Evolutionary conservation across 1,284 basidiomycete genomes (phyloP), one percentile per base, ranked within the genome.

Genomic region (Ustilago shanxiensis): DNA sequence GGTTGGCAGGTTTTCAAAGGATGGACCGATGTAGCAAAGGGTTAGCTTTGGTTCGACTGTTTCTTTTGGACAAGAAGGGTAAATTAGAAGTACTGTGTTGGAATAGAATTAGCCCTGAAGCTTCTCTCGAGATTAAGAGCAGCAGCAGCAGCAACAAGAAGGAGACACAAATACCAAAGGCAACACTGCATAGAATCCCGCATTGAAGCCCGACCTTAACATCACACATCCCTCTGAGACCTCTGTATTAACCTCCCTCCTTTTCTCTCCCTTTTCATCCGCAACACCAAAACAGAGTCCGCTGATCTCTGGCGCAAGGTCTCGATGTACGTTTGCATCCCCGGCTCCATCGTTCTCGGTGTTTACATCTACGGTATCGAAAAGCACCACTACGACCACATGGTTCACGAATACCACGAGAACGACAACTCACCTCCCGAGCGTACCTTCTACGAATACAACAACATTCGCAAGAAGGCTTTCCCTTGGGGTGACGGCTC

Each of bases 341-440:
- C 82, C 14, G 77, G 77, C 18, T 77, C 79, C 29, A 69, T 77
- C 59, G 81, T 82, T 18, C 59, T 84, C 10, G 82, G 69, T 33
- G 81, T 79, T 22, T 83, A 84, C 78, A 82, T 82, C 72, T 84
- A 83, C 78, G 77, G 79, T 33, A 78, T 84, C 50, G 82, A 84
- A 57, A 70, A 78, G 54, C 78, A 80, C 66, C 82, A 84, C 77
- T 53, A 66, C 61, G 67, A 76, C 67, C 82, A 84, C 79, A 66
- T 65, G 31, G 71, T 75, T 37, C 81, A 84, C 76, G 72, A 79
- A 53, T 78, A 72, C 71, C 72, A 84, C 61, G 82, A 84, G 63
- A 80, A 81, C 74, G 79, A 50, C 62, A 64, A 79, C 35, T 54
- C 77, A 44, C 74, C 81, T 26, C 82, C 82, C 24, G 79, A 80